phyloP scores from a whole-genome alignment of 2,329 filamentous ascomycete genomes.

The Exophiala oligosperma region DNA sequence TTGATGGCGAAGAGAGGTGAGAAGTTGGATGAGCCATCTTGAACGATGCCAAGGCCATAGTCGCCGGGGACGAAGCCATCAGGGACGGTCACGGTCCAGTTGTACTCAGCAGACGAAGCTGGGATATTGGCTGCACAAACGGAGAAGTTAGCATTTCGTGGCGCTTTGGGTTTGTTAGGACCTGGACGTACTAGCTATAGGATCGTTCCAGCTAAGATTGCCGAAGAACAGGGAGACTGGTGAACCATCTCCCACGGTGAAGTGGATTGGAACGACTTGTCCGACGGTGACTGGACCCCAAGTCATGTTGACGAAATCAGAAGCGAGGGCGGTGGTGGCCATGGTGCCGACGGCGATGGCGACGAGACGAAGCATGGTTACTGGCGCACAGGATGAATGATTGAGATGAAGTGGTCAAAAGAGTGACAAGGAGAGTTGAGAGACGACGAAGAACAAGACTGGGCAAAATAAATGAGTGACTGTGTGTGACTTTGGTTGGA shows the following conservation, averaged over 20 bases:
- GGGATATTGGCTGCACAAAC: conserved; percentile 12
- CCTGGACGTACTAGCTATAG: conserved; percentile 23
- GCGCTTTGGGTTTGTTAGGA: neutral
- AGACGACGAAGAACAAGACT: no score
- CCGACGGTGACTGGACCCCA: conserved; percentile 21
- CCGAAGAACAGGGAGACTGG: conserved; percentile 23
- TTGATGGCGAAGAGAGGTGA: conserved; percentile 12
- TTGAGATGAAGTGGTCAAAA: neutral
- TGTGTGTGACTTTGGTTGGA: neutral
- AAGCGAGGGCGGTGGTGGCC: conserved; percentile 19
- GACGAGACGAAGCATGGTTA: conserved; percentile 9
- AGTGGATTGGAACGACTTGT: conserved; percentile 23
- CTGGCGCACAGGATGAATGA: neutral
- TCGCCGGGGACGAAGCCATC: conserved; percentile 20
- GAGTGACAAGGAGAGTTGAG: conserved; percentile 5
- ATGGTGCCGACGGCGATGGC: conserved; percentile 19
- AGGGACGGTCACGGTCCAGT: conserved; percentile 24
- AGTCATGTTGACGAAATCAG: conserved; percentile 21
- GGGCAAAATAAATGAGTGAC: conserved; percentile 6
- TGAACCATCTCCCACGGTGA: conserved; percentile 19
- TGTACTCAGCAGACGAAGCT: conserved; percentile 13
- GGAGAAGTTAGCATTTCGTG: neutral
- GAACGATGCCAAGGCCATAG: conserved; percentile 23
- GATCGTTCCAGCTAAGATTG: conserved; percentile 18
- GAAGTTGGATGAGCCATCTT: conserved; percentile 14